phyloP scores from a whole-genome alignment of 805 yeast species.

The Teunomyces pallodes region DNA sequence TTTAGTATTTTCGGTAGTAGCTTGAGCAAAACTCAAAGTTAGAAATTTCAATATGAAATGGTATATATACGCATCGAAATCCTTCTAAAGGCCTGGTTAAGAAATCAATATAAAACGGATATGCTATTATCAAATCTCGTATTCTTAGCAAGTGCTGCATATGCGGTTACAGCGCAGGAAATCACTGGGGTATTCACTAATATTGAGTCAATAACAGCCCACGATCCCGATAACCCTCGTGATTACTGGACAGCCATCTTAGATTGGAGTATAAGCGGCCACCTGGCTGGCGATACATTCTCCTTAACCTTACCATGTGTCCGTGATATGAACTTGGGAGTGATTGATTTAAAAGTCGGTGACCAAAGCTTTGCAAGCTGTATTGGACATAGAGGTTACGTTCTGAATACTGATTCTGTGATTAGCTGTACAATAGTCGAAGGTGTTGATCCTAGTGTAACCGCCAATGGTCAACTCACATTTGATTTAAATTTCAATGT shows the following conservation, averaged over 20 bases:
- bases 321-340: slow-evolving; percentile 11
- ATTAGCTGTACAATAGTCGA: slow-evolving; percentile 17
- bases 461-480: slow-evolving; percentile 16
- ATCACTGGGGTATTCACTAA: slow-evolving; percentile 17
- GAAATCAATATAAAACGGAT: neutral
- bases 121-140: neutral
- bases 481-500: slow-evolving; percentile 16
- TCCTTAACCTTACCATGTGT: slow-evolving; percentile 25
- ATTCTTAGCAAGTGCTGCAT: neutral
- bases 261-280: slow-evolving; percentile 18
- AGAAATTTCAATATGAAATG: neutral
- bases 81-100: neutral
- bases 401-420: slow-evolving; percentile 4
- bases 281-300: slow-evolving; percentile 25
- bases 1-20: neutral
- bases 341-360: slow-evolving; percentile 9
- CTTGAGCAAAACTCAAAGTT: neutral
- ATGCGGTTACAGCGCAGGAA: neutral
- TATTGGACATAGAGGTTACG: slow-evolving; percentile 5
- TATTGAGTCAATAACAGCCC: slow-evolving; percentile 9
- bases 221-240: neutral
- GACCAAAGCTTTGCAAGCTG: slow-evolving; percentile 9
- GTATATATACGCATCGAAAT: neutral
- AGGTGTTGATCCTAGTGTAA: slow-evolving; percentile 9
- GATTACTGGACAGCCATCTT: slow-evolving; percentile 19